Percentiles rank a stretch among this genome's conserved stretches.
Conservation (phyloP, 176 grass and related monocot genomes). For the Areca catechu region DNA sequence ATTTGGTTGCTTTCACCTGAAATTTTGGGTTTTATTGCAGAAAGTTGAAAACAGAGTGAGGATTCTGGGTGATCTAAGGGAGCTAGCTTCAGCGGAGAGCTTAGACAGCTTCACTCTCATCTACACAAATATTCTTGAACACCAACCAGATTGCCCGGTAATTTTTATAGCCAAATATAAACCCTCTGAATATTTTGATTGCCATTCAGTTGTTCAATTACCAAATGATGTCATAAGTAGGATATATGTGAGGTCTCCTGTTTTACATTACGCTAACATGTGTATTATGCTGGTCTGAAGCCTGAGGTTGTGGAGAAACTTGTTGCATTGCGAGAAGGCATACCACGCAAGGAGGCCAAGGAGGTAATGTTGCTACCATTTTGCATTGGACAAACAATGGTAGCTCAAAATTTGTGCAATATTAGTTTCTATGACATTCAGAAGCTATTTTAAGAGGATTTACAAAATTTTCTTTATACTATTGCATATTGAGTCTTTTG, state of each 20-base stretch:
- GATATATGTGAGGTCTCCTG: background rate
- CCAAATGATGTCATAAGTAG: background rate
- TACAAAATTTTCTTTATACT: no score
- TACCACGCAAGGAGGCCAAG: slow-evolving; percentile 92
- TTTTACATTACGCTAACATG: slow-evolving; percentile 18
- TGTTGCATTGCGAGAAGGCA: slow-evolving; percentile 80
- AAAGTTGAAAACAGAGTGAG: slow-evolving; percentile 98
- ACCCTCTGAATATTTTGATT: background rate
- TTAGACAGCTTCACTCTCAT: slow-evolving; percentile 94
- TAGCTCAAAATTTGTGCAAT: no score
- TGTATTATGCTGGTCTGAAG: slow-evolving; percentile 28
- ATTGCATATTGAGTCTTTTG: no score
- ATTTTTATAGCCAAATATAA: slow-evolving; percentile 5
- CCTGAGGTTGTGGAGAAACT: slow-evolving; percentile 98
- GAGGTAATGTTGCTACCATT: slow-evolving; percentile 39
- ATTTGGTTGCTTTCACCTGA: no score
- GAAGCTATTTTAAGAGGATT: no score
- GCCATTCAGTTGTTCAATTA: background rate
- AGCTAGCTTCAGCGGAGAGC: slow-evolving; percentile 95
- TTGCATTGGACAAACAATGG: no score
- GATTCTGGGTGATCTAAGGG: slow-evolving; percentile 88
- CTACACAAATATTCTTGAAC: slow-evolving; percentile 96
- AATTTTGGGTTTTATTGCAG: slow-evolving; percentile 32
- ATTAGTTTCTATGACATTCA: no score
- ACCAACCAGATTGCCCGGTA: slow-evolving; percentile 98